Percentiles rank a stretch among this genome's conserved stretches.
Conservation (phyloP, 1,284 basidiomycete species). For the Apiotrichum domesticum region DNA sequence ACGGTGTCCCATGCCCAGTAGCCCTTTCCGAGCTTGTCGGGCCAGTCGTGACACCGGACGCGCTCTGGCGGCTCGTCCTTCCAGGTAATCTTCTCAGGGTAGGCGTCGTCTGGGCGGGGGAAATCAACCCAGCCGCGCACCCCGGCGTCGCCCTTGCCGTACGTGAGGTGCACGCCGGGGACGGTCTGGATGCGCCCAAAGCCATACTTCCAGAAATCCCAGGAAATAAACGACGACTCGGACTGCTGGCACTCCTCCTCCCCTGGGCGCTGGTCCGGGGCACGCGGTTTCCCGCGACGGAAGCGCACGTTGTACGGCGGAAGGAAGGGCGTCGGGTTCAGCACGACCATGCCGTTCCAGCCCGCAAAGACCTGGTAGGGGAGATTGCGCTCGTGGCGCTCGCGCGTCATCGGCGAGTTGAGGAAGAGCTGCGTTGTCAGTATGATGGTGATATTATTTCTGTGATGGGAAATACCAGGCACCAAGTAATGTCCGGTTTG, state of each 20-base stretch:
- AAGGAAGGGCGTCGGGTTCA: constrained; percentile 40
- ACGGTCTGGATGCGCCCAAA: constrained; percentile 42
- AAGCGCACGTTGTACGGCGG: constrained; percentile 40
- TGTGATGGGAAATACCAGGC: too few species aligned
- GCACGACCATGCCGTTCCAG: constrained; percentile 55
- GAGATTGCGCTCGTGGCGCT: constrained; percentile 34
- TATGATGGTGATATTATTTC: background rate
- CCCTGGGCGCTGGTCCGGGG: constrained; percentile 12
- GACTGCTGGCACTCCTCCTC: constrained; percentile 40
- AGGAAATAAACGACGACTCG: constrained; percentile 40
- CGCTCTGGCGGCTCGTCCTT: constrained; percentile 25
- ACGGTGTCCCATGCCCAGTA: constrained; percentile 30
- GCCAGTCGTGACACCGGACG: constrained; percentile 38
- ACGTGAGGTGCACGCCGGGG: constrained; percentile 41
- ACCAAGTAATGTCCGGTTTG: too few species aligned
- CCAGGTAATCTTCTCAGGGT: constrained; percentile 29
- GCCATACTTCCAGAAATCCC: constrained; percentile 48
- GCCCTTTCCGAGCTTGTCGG: constrained; percentile 34
- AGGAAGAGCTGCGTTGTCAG: constrained; percentile 31
- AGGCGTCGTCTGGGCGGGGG: constrained; percentile 17
- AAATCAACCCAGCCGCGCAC: constrained; percentile 37
- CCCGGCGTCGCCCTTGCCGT: constrained; percentile 41
- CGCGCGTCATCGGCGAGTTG: constrained; percentile 30
- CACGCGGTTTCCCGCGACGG: constrained; percentile 29
- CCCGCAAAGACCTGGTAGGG: constrained; percentile 50